Evolutionary conservation across 176 grass and related monocot species (phyloP).

Genomic region (Dactylis glomerata): DNA sequence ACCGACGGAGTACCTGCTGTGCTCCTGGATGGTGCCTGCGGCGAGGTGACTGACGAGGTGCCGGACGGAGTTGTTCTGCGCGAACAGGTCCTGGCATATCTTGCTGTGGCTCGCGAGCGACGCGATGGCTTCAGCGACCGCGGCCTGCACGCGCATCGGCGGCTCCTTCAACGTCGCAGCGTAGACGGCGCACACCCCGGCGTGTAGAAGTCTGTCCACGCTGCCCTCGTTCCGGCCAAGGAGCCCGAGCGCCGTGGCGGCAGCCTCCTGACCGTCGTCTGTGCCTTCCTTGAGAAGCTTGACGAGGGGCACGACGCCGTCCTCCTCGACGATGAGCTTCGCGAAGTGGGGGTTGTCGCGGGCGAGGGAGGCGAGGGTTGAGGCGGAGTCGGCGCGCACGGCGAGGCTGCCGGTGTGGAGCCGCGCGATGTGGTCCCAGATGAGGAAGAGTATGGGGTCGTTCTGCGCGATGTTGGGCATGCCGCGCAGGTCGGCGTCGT

Average conservation of each 20-base stretch:
- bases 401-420: constrained; percentile 56
- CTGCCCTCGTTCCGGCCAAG: constrained; percentile 67
- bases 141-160: constrained; percentile 76
- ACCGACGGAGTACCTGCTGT: constrained; percentile 62
- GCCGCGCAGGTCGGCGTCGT: constrained; percentile 40
- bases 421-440: constrained; percentile 74
- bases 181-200: constrained; percentile 67
- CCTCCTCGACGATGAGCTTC: constrained; percentile 88
- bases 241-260: constrained; percentile 57
- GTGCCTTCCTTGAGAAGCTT: constrained; percentile 76
- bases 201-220: constrained; percentile 45
- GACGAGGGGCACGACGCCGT: constrained; percentile 73
- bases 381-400: constrained; percentile 53
- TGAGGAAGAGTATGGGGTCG: constrained; percentile 64
- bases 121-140: constrained; percentile 63
- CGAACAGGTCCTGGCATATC: constrained; percentile 68
- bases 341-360: constrained; percentile 65
- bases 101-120: constrained; percentile 52
- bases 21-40: constrained; percentile 81
- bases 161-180: constrained; percentile 71
- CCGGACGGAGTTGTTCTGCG: constrained; percentile 59
- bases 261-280: constrained; percentile 68
- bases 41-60: constrained; percentile 77
- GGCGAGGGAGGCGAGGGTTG: constrained; percentile 66
- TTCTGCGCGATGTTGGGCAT: constrained; percentile 75